These are phyloP conservation scores for Xylaria sp. DNA, from an alignment of 2,329 filamentous ascomycete species.

Conservation along the genomic window DNA sequence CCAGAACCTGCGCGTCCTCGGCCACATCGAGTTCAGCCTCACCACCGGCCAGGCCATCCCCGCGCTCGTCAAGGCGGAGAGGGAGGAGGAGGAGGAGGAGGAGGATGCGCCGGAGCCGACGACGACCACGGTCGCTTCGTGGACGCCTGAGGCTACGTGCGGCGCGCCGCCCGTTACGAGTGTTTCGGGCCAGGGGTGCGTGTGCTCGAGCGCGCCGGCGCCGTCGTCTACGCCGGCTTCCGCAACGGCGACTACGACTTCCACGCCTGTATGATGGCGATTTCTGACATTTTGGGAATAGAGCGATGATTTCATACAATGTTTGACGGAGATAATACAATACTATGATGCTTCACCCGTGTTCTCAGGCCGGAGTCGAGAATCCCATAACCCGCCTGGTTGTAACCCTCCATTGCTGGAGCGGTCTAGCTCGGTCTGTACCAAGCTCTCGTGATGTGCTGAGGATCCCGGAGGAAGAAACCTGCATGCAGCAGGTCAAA, in stretches of 20 bases:
- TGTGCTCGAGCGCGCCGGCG: conserved; percentile 38
- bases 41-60: conserved; percentile 71
- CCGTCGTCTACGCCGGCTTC: conserved; percentile 14
- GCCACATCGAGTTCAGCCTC: conserved; percentile 63
- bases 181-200: conserved; percentile 44
- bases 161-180: conserved; percentile 48
- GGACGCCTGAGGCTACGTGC: conserved; percentile 48
- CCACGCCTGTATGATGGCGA: not conserved
- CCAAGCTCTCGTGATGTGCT: not conserved
- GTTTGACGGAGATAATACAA: conserved; percentile 4
- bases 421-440: not conserved
- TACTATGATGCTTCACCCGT: not conserved
- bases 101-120: conserved; percentile 28
- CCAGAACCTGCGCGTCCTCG: conserved; percentile 56
- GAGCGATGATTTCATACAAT: conserved; percentile 1
- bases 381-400: conserved; percentile 8
- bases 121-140: conserved; percentile 40
- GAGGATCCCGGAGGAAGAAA: conserved; percentile 4
- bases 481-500: not conserved
- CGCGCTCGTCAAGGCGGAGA: conserved; percentile 64
- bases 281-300: not conserved
- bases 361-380: not conserved
- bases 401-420: conserved; percentile 15
- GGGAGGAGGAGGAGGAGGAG: conserved; percentile 42
- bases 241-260: conserved; percentile 19